These are phyloP conservation scores for Aegilops longissima DNA, from an alignment of 176 grass and related monocot genomes.

Conservation along the genomic window DNA sequence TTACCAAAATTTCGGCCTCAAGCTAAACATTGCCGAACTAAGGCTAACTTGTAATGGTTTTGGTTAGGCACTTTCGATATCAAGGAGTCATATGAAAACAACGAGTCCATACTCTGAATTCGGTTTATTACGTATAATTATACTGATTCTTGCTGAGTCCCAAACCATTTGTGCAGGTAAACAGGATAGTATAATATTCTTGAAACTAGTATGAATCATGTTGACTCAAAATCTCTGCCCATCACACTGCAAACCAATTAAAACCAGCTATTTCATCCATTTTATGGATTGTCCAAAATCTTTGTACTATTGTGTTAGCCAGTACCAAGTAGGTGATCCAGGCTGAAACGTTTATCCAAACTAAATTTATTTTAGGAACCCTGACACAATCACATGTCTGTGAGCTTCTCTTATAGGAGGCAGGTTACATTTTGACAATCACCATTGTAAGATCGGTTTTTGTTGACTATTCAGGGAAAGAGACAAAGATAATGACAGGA, in stretches of 20 bases:
- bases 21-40: background rate
- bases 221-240: background rate
- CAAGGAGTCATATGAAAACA: background rate
- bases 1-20: background rate
- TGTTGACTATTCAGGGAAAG: conserved; percentile 67
- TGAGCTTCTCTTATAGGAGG: background rate
- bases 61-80: background rate
- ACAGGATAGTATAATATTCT: background rate
- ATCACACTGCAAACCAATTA: conserved; percentile 6
- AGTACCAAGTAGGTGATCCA: background rate
- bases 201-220: conserved; percentile 24
- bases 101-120: background rate
- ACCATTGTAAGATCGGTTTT: conserved; percentile 18
- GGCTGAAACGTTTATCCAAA: background rate
- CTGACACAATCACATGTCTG: background rate
- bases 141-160: conserved; percentile 14
- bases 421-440: conserved; percentile 1
- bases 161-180: conserved; percentile 17
- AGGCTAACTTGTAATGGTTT: background rate
- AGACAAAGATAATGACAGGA: conserved; percentile 86
- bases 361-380: conserved; percentile 21
- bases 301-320: background rate
- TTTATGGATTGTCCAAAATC: conserved; percentile 14
- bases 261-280: conserved; percentile 1
- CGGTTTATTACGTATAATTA: background rate